Evolutionary conservation across 352 stramenopile species (phyloP).

Genomic region (Phytophthora sp.): DNA sequence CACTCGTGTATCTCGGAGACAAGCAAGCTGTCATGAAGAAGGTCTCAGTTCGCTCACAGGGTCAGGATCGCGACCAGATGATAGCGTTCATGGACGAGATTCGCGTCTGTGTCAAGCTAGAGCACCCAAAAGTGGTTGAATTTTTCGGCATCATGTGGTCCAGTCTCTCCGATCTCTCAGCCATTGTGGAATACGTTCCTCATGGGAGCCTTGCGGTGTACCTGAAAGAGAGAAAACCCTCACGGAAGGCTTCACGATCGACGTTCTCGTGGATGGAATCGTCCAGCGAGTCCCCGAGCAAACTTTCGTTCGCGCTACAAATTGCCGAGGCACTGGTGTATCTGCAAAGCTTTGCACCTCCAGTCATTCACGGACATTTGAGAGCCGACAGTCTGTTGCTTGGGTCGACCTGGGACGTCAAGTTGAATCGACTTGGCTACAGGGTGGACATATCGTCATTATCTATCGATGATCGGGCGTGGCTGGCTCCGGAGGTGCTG

Average conservation of each 20-base stretch:
- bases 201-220: conserved; percentile 38
- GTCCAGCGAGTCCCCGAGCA: conserved; percentile 32
- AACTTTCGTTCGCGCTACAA: conserved; percentile 61
- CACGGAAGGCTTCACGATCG: conserved; percentile 27
- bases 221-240: conserved; percentile 49
- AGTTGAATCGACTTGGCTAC: conserved; percentile 67
- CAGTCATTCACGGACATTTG: conserved; percentile 64
- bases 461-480: conserved; percentile 38
- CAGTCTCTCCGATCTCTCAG: conserved; percentile 55
- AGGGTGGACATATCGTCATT: conserved; percentile 41
- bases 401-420: conserved; percentile 52
- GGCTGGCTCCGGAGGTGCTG: conserved; percentile 67
- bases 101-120: conserved; percentile 57
- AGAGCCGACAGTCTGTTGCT: conserved; percentile 71
- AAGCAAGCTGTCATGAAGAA: conserved; percentile 53
- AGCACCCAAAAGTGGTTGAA: conserved; percentile 59
- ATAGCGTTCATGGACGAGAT: conserved; percentile 74
- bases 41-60: conserved; percentile 29
- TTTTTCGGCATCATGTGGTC: conserved; percentile 72
- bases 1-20: conserved; percentile 42
- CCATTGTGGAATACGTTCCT: conserved; percentile 68
- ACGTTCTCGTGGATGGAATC: conserved; percentile 45
- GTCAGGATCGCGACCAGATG: conserved; percentile 36
- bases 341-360: conserved; percentile 66
- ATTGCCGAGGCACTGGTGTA: conserved; percentile 67